Percentiles rank a stretch among this genome's conserved stretches.
phyloP scores from a whole-genome alignment of 192 early-diverging fungal species.

The Geranomyces variabilis region DNA sequence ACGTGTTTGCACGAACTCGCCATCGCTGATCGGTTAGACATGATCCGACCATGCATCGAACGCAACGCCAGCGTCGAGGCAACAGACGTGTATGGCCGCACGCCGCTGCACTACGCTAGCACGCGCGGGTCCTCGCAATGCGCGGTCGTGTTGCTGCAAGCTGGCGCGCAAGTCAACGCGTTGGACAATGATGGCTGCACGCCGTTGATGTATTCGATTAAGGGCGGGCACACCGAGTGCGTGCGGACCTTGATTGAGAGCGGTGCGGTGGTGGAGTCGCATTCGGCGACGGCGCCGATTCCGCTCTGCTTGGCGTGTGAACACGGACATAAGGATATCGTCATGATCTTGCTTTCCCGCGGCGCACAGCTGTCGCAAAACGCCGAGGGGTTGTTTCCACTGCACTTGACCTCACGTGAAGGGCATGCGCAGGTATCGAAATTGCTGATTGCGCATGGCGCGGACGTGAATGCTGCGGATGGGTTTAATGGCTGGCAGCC shows the following conservation, averaged over 20 bases:
- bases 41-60: conserved; percentile 51
- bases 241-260: conserved; percentile 74
- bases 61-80: conserved; percentile 43
- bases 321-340: conserved; percentile 87
- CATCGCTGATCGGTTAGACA: conserved; percentile 73
- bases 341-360: conserved; percentile 72
- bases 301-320: conserved; percentile 90
- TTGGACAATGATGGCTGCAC: conserved; percentile 92
- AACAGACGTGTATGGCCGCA: conserved; percentile 85
- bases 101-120: conserved; percentile 89
- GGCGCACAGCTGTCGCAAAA: conserved; percentile 77
- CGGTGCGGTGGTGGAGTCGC: conserved; percentile 65
- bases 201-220: conserved; percentile 85
- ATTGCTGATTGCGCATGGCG: conserved; percentile 73
- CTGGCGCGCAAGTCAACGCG: conserved; percentile 49
- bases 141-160: conserved; percentile 37
- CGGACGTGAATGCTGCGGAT: conserved; percentile 79
- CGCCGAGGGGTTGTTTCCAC: conserved; percentile 80
- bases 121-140: conserved; percentile 81
- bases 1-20: conserved; percentile 89
- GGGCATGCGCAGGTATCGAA: conserved; percentile 75
- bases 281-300: conserved; percentile 59
- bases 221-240: conserved; percentile 77
- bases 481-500: conserved; percentile 96
- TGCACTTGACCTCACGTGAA: conserved; percentile 86